Evolutionary conservation across 306 rosid genomes (phyloP).

Genomic region (Fagus crenata): DNA sequence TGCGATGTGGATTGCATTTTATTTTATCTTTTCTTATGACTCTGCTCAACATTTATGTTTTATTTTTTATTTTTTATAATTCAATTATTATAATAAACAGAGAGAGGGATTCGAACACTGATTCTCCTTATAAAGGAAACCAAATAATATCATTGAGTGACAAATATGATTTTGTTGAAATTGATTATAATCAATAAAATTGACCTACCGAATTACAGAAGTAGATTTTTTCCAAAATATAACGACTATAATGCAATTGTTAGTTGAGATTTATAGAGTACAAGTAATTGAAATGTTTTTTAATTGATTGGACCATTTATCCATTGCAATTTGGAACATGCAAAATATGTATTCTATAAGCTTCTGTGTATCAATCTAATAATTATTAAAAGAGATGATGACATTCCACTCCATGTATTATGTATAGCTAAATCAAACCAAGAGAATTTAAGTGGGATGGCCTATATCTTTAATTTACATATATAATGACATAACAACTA

Average conservation of each 20-base stretch:
- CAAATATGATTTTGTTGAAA: too few relatives aligned
- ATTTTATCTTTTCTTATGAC: neutral
- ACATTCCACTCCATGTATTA: neutral
- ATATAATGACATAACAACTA: conserved; percentile 9
- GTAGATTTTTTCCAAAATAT: conserved; percentile 15
- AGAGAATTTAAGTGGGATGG: neutral
- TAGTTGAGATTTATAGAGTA: conserved; percentile 10
- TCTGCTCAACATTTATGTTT: too few relatives aligned
- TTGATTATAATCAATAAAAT: too few relatives aligned
- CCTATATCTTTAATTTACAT: neutral
- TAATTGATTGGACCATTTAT: too few relatives aligned
- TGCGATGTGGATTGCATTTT: neutral
- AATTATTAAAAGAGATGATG: conserved; percentile 22
- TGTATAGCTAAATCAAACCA: conserved; percentile 2
- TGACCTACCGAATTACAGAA: conserved; percentile 22
- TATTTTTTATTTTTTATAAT: too few relatives aligned
- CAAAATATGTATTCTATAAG: conserved; percentile 10
- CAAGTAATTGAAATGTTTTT: neutral
- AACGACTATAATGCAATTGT: neutral
- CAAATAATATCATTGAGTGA: too few relatives aligned
- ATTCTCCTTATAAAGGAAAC: too few relatives aligned
- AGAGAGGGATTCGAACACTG: too few relatives aligned
- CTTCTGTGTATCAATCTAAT: conserved; percentile 7
- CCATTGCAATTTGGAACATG: neutral
- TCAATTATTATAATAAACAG: too few relatives aligned